Conservation (phyloP, 495 filamentous ascomycete species). For the Podospora sp. region DNA sequence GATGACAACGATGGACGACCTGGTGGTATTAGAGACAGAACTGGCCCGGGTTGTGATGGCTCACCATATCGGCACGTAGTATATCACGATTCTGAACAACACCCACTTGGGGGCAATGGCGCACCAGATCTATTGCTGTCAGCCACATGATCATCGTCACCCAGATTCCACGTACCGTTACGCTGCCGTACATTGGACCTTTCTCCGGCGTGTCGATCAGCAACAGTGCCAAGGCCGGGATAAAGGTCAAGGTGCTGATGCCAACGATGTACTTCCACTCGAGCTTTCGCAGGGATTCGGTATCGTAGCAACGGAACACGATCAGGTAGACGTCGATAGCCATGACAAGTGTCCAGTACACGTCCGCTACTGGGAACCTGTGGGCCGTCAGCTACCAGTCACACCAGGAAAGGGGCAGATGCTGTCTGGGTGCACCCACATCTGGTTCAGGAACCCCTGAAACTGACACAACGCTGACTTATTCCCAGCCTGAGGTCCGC, state of each 20-base stretch:
- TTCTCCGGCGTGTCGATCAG: conserved; percentile 43
- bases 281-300: conserved; percentile 41
- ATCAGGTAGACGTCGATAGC: conserved; percentile 49
- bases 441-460: conserved; percentile 52
- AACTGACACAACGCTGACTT: conserved; percentile 48
- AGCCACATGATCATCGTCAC: conserved; percentile 5
- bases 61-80: conserved; percentile 50
- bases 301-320: conserved; percentile 48
- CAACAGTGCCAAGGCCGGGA: conserved; percentile 48
- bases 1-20: conserved; percentile 43
- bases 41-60: conserved; percentile 20
- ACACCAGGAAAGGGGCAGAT: conserved; percentile 1
- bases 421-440: conserved; percentile 34
- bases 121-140: conserved; percentile 45
- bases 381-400: not conserved
- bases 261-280: conserved; percentile 45
- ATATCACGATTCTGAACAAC: conserved; percentile 45
- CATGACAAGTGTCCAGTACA: conserved; percentile 54
- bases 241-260: conserved; percentile 44
- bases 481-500: conserved; percentile 43
- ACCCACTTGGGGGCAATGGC: conserved; percentile 51
- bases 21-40: not conserved
- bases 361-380: conserved; percentile 55
- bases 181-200: conserved; percentile 49
- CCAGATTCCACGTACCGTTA: conserved; percentile 33